A percentile compares a stretch with the other conserved stretches of the same genome.
Conservation (phyloP, 306 rosid species). For the Acacia confusa region DNA sequence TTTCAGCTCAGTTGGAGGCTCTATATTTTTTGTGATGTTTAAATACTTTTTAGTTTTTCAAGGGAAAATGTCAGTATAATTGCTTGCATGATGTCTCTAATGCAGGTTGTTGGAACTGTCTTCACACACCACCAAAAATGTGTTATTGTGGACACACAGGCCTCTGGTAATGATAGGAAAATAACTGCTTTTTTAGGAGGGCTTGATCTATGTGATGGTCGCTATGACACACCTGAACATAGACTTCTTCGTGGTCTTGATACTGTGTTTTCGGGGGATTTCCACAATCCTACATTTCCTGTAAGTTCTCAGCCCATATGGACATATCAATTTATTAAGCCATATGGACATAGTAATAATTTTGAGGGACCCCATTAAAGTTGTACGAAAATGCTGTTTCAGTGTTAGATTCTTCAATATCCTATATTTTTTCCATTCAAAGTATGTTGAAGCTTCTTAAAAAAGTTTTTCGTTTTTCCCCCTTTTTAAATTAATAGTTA, state of each 20-base stretch:
- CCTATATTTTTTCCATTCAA: conserved; percentile 1
- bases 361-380: neutral
- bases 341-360: neutral
- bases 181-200: conserved; percentile 93
- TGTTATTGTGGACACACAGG: conserved; percentile 89
- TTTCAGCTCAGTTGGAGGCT: conserved; percentile 39
- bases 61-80: conserved; percentile 23
- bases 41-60: neutral
- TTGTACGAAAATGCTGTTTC: neutral
- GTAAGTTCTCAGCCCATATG: conserved; percentile 53
- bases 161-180: conserved; percentile 70
- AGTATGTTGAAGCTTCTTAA: conserved; percentile 6
- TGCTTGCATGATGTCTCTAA: conserved; percentile 35
- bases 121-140: conserved; percentile 98
- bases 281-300: conserved; percentile 78
- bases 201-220: conserved; percentile 93
- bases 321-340: conserved; percentile 12
- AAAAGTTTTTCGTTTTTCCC: neutral
- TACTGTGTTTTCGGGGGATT: conserved; percentile 66
- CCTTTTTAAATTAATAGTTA: neutral
- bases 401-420: neutral
- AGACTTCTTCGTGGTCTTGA: conserved; percentile 69
- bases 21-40: conserved; percentile 32
- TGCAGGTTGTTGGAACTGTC: conserved; percentile 81
- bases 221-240: conserved; percentile 98